These are phyloP conservation scores for Boletus fagicola DNA, from an alignment of 768 basidiomycete species.

Conservation along the genomic window DNA sequence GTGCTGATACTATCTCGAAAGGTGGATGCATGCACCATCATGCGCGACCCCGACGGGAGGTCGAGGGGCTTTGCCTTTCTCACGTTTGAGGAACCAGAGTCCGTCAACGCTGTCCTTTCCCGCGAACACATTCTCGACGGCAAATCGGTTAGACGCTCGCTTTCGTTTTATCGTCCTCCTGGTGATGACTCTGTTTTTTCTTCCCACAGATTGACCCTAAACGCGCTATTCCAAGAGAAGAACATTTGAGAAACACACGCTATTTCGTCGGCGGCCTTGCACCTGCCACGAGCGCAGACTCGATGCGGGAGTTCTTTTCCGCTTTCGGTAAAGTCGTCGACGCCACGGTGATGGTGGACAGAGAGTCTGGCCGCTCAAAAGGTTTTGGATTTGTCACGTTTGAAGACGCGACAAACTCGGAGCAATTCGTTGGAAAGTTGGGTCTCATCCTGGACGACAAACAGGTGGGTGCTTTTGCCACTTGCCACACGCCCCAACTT, in stretches of 20 bases:
- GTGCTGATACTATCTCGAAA: constrained; percentile 30
- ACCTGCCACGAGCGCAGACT: constrained; percentile 63
- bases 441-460: constrained; percentile 75
- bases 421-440: constrained; percentile 64
- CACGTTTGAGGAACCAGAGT: constrained; percentile 68
- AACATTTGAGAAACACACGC: constrained; percentile 71
- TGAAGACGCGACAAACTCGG: constrained; percentile 59
- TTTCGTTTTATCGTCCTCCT: neutral
- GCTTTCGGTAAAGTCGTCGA: constrained; percentile 80
- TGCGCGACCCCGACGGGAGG: constrained; percentile 74
- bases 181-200: neutral
- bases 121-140: constrained; percentile 74
- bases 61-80: constrained; percentile 85
- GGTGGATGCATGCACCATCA: constrained; percentile 81
- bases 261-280: constrained; percentile 82
- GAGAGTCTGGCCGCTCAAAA: constrained; percentile 70
- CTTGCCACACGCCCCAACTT: neutral
- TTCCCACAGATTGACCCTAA: constrained; percentile 75
- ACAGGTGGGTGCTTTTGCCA: constrained; percentile 45
- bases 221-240: constrained; percentile 80
- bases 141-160: constrained; percentile 55
- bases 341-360: constrained; percentile 83
- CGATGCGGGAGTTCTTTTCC: constrained; percentile 67
- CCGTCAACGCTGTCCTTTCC: constrained; percentile 63
- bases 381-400: constrained; percentile 89